Conservation (phyloP, 345 rosid genomes). For the Salix arbutifolia region DNA sequence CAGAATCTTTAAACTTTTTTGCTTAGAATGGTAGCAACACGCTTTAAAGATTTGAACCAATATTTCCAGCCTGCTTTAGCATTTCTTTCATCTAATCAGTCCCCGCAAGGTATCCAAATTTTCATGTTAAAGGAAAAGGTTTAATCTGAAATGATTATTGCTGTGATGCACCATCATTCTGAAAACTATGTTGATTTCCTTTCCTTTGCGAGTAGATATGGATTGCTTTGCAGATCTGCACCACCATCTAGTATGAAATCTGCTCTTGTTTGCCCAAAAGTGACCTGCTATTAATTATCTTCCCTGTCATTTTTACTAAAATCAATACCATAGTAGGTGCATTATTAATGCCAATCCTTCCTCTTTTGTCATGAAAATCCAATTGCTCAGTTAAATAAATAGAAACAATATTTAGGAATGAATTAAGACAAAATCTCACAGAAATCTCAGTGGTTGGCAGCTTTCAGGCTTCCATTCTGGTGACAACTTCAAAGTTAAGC, state of each 20-base stretch:
- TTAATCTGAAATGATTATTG: too few species aligned
- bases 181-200: too few species aligned
- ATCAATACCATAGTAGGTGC: background rate
- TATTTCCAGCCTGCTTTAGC: background rate
- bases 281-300: background rate
- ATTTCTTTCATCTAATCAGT: background rate
- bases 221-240: background rate
- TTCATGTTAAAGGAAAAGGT: too few species aligned
- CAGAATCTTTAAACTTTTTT: constrained; percentile 14
- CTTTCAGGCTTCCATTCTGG: too few species aligned
- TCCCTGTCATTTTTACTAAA: background rate
- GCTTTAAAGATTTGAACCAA: background rate
- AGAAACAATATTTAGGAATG: too few species aligned
- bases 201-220: too few species aligned
- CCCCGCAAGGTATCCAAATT: background rate
- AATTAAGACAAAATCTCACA: too few species aligned
- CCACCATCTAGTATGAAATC: background rate
- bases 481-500: background rate
- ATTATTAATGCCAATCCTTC: background rate
- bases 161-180: too few species aligned
- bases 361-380: background rate
- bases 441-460: too few species aligned
- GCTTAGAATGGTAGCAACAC: background rate
- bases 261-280: background rate
- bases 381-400: too few species aligned